Conservation (phyloP, 257 asterid genomes). For the Rauvolfia tetraphylla region DNA sequence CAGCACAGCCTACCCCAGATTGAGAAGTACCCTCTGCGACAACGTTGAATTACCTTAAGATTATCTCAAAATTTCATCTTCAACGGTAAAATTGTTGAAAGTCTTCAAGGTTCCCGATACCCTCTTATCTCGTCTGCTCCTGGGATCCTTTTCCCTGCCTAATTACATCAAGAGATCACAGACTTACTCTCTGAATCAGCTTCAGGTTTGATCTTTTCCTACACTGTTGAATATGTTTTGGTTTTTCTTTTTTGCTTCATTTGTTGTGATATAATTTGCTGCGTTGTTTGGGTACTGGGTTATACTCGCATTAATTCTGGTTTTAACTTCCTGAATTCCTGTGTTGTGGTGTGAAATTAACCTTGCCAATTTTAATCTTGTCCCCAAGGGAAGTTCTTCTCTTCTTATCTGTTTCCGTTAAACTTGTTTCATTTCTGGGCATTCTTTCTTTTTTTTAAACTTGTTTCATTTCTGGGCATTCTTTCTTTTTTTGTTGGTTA, state of each 20-base stretch:
- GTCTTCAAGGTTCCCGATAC: background rate
- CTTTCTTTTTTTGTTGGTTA: background rate
- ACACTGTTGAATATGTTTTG: background rate
- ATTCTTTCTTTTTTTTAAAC: too few relatives aligned
- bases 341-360: background rate
- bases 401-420: background rate
- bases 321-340: background rate
- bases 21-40: background rate
- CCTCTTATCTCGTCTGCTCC: background rate
- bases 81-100: background rate
- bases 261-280: background rate
- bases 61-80: background rate
- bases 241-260: background rate
- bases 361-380: background rate
- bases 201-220: constrained; percentile 6
- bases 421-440: background rate
- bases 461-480: background rate
- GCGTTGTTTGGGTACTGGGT: background rate
- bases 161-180: background rate
- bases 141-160: background rate
- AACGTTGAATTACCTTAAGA: background rate
- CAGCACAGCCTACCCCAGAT: too few relatives aligned
- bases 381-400: background rate
- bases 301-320: background rate
- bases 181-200: background rate